Conservation (phyloP, 192 early-diverging fungal genomes). For the Coemansia sp. region DNA sequence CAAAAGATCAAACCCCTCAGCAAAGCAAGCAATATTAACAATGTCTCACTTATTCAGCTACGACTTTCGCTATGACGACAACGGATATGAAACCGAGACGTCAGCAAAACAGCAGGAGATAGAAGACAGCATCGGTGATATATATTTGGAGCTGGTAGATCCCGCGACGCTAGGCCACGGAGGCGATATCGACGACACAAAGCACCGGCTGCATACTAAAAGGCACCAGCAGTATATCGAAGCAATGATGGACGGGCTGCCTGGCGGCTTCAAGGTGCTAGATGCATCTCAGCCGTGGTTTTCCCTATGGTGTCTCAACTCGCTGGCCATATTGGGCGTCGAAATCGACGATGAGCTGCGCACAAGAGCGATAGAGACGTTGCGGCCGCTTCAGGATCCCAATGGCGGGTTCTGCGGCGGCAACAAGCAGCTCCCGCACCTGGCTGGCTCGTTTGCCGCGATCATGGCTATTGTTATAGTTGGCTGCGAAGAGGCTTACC, state of each 20-base stretch:
- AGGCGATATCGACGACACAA: constrained; percentile 31
- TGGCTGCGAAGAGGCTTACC: constrained; percentile 66
- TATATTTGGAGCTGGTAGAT: constrained; percentile 20
- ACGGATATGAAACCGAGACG: constrained; percentile 43
- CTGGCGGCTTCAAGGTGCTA: constrained; percentile 58
- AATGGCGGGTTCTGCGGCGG: constrained; percentile 85
- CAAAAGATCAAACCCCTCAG: neutral
- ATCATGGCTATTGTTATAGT: constrained; percentile 76
- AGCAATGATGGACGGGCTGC: constrained; percentile 54
- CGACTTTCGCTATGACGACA: constrained; percentile 50
- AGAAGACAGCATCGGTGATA: constrained; percentile 43
- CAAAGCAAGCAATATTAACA: too few species aligned
- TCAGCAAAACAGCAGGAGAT: constrained; percentile 36
- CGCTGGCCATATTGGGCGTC: constrained; percentile 71
- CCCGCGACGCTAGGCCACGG: constrained; percentile 15
- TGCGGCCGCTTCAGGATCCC: constrained; percentile 62
- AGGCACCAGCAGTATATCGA: constrained; percentile 61
- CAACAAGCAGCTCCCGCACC: constrained; percentile 76
- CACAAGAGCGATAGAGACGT: constrained; percentile 51
- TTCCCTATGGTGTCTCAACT: constrained; percentile 84
- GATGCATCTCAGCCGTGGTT: constrained; percentile 93
- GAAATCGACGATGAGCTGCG: constrained; percentile 53
- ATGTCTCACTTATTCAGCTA: constrained; percentile 40
- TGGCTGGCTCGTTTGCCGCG: constrained; percentile 88
- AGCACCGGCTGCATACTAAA: constrained; percentile 51